phyloP scores from a whole-genome alignment of 495 filamentous ascomycete species.

The Penicillium robsamsonii region DNA sequence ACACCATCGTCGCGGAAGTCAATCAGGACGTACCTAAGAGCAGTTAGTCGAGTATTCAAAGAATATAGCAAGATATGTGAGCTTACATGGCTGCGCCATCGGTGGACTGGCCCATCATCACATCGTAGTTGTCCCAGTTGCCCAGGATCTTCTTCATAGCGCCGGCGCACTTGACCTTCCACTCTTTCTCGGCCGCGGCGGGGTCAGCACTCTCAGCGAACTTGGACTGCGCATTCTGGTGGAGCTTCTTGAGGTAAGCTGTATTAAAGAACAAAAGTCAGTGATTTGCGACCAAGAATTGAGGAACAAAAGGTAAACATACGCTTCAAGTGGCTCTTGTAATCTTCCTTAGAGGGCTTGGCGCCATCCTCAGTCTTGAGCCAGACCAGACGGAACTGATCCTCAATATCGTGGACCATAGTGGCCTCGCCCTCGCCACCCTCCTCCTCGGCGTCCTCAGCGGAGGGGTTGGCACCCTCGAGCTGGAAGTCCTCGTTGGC shows the following conservation, averaged over 20 bases:
- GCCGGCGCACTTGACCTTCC: slow-evolving; percentile 67
- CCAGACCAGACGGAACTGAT: slow-evolving; percentile 83
- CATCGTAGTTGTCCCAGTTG: slow-evolving; percentile 94
- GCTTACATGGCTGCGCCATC: slow-evolving; percentile 86
- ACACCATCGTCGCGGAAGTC: slow-evolving; percentile 96
- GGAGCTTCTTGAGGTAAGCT: slow-evolving; percentile 82
- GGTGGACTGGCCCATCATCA: slow-evolving; percentile 89
- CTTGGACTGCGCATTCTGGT: not conserved
- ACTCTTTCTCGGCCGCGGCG: slow-evolving; percentile 33
- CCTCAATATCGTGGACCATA: slow-evolving; percentile 89
- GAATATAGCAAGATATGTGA: slow-evolving; percentile 1
- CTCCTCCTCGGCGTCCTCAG: slow-evolving; percentile 88
- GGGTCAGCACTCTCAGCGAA: not conserved
- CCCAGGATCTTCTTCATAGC: slow-evolving; percentile 76
- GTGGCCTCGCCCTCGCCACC: slow-evolving; percentile 42
- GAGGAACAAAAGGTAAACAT: slow-evolving; percentile 19
- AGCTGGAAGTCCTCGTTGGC: slow-evolving; percentile 74
- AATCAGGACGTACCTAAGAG: slow-evolving; percentile 78
- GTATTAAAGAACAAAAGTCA: slow-evolving; percentile 1
- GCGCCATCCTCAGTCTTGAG: slow-evolving; percentile 64
- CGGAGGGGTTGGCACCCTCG: slow-evolving; percentile 94
- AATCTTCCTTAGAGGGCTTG: slow-evolving; percentile 68
- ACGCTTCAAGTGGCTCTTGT: slow-evolving; percentile 80
- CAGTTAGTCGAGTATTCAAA: slow-evolving; percentile 19
- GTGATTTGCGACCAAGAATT: not conserved